Conservation (phyloP, 1,284 basidiomycete genomes). For the Pseudozyma sp. region DNA sequence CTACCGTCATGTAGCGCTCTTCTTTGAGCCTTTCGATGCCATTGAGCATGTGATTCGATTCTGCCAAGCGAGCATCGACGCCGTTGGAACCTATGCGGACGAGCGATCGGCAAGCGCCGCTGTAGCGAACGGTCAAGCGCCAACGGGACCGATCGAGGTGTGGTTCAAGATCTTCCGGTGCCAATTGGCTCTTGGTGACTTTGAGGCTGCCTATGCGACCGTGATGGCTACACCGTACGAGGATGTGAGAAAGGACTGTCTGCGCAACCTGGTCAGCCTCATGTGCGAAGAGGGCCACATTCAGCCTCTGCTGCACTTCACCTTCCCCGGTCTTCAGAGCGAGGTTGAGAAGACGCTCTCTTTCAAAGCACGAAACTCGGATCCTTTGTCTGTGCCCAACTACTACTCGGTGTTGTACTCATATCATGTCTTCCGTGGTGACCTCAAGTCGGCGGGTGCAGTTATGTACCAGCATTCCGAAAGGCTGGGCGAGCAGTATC, state of each 20-base stretch:
- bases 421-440: slow-evolving; percentile 72
- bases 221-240: slow-evolving; percentile 70
- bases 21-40: slow-evolving; percentile 52
- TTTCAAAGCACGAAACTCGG: slow-evolving; percentile 94
- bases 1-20: slow-evolving; percentile 46
- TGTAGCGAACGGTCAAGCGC: slow-evolving; percentile 4
- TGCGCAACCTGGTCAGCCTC: slow-evolving; percentile 89
- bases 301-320: slow-evolving; percentile 82
- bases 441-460: slow-evolving; percentile 67
- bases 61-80: slow-evolving; percentile 50
- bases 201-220: slow-evolving; percentile 53
- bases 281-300: slow-evolving; percentile 93
- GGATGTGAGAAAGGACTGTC: slow-evolving; percentile 90
- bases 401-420: slow-evolving; percentile 95
- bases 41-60: slow-evolving; percentile 41
- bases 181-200: slow-evolving; percentile 56
- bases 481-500: slow-evolving; percentile 75
- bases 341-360: slow-evolving; percentile 89
- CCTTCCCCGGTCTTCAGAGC: slow-evolving; percentile 85
- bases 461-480: slow-evolving; percentile 94
- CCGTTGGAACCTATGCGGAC: slow-evolving; percentile 40
- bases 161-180: slow-evolving; percentile 62
- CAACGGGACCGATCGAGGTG: slow-evolving; percentile 35
- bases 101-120: slow-evolving; percentile 10
- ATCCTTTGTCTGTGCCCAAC: slow-evolving; percentile 84